phyloP scores from a whole-genome alignment of 179 eudicot genomes.

The Vitellaria paradoxa region DNA sequence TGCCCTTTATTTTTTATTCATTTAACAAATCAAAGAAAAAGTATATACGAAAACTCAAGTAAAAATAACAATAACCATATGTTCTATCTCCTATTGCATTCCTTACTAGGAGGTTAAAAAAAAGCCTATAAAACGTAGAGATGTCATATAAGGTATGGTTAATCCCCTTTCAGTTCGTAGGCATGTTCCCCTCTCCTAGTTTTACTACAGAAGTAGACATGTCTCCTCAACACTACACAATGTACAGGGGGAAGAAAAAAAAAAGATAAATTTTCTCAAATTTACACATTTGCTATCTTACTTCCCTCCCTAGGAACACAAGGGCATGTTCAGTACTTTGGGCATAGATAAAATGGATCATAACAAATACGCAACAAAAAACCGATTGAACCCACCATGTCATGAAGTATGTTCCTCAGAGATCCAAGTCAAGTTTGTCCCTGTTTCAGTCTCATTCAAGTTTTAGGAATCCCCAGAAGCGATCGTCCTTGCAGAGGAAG shows the following conservation, averaged over 20 bases:
- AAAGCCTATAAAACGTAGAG: no score
- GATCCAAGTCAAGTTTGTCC: background rate
- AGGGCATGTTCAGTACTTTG: conserved; percentile 14
- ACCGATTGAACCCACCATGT: background rate
- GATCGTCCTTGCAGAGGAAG: conserved; percentile 32
- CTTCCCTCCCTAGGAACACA: background rate
- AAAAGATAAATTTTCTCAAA: conserved; percentile 2
- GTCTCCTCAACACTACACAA: background rate
- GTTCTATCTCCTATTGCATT: no score
- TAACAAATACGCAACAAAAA: background rate
- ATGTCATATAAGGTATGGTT: no score
- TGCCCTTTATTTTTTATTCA: no score
- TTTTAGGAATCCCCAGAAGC: conserved; percentile 13
- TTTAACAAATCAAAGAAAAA: no score
- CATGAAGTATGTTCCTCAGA: background rate
- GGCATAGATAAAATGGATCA: background rate
- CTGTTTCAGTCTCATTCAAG: background rate
- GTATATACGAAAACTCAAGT: no score
- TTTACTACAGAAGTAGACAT: background rate
- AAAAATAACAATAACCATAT: no score
- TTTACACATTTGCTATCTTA: conserved; percentile 24
- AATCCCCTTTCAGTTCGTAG: no score
- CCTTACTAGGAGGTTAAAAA: no score
- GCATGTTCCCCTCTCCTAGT: no score
- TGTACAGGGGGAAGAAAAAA: background rate